Evolutionary conservation across 192 early-diverging fungal genomes (phyloP), one percentile per base, ranked within the genome.

Genomic region (Coemansia sp.): DNA sequence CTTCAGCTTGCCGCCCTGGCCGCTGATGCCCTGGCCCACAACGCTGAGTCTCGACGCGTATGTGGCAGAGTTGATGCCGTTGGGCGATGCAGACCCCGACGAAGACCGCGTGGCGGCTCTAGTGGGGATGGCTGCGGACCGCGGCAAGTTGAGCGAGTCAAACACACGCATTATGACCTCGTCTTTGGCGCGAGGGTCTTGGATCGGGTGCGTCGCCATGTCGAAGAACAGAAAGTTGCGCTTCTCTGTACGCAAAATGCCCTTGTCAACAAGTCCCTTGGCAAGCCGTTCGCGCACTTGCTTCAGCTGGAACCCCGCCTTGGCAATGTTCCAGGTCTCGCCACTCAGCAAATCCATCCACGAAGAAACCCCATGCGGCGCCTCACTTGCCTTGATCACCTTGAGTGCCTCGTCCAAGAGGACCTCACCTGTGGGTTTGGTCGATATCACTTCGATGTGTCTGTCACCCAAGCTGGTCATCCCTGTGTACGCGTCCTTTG

Each of bases 271-370:
- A 44, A 99, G 77, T 4, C 95, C 97, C 78, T 99, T 99, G 34
- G 94, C 93, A 48, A 99, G 85, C 23, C 97, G 85, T 78, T 99
- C 97, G 15, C 97, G 89, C 9, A 99, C 97, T 85, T 98, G 95
- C 76, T 97, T 98, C 41, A 99, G 85, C 84, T 99, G 97, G 76
- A 94, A 98, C 36, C 93, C 93, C 72, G 96, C 94, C 76, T 96
- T 97, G 83, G 93, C 88, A 30, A 99, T 87, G 81, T 98, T 98
- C 97, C 97, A 99, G 9, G 97, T 99, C 88, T 99, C 97, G 52
- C 97, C 97, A 76, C 96, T 96, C 90, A 99, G 85, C 51, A 99
- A 73, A 84, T 99, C 97, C 81, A 99, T 98, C 97, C 97, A 99
- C 62, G 86, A 91, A 10, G 88, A 86, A 10, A 99, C 93, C 53